Base-by-base conservation (phyloP, 2,329 filamentous ascomycete species). In the Diplodia scrobiculata region DNA sequence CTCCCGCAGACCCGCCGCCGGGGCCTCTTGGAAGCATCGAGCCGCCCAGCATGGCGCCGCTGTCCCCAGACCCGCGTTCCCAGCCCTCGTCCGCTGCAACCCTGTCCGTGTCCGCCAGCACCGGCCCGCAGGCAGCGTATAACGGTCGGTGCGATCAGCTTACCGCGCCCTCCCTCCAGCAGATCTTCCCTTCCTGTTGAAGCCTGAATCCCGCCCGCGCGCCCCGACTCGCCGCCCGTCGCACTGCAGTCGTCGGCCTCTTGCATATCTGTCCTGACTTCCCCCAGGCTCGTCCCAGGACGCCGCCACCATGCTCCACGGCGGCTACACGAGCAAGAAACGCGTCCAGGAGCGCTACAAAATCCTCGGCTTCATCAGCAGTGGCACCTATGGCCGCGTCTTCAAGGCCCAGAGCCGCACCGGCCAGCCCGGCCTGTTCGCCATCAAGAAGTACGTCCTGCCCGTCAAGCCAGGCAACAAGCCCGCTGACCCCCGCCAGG, bases 321-420 rank as follows among this genome's bases (percentile, higher is more conserved):
- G 79, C 69, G 79, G 77, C 38, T 88, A 88, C 72, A 83, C 82
- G 59, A 86, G 82, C 76, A 97, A 97, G 79, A 91, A 95, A 69
- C 89, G 91, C 69, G 92, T 98, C 67, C 89, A 90, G 68, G 94
- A 98, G 78, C 90, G 91, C 71, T 99, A 98, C 80, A 92, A 95
- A 72, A 95, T 99, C 72, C 89, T 99, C 66, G 95, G 95, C 51
- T 99, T 99, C 83, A 99, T 99, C 73, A 97, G 92, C 76, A 97
- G 92, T 72, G 95, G 95, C 54, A 99, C 95, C 17, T 99, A 99
- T 85, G 95, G 95, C 41, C 89, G 95, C 36, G 95, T 99, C 7
- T 99, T 98, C 86, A 99, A 99, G 77, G 95, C 95, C 19, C 83
- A 92, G 51, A 88, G 91, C 72, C 88, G 89, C 70, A 85, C 90